Conservation (phyloP, 169 alveolate genomes). For the Plasmodium billcollinsi region DNA sequence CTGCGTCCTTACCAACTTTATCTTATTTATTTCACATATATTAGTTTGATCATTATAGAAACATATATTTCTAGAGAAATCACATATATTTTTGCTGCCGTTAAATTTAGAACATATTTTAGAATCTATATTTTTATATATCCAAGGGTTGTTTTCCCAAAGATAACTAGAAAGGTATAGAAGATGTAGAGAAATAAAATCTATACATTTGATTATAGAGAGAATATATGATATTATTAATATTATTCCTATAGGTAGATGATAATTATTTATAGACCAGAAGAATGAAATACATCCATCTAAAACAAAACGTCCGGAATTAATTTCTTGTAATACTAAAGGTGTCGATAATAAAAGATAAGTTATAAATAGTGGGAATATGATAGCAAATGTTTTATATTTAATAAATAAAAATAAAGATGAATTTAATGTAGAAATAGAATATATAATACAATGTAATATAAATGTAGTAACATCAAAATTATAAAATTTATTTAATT, state of each 20-base stretch:
- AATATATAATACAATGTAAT: slow-evolving; percentile 38
- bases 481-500: slow-evolving; percentile 39
- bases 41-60: slow-evolving; percentile 21
- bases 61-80: slow-evolving; percentile 40
- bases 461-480: slow-evolving; percentile 32
- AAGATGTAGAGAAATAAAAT: slow-evolving; percentile 23
- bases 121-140: slow-evolving; percentile 32
- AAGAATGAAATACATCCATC: slow-evolving; percentile 66
- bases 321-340: slow-evolving; percentile 58
- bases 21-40: slow-evolving; percentile 39
- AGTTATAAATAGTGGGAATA: slow-evolving; percentile 50
- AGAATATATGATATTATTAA: slow-evolving; percentile 39
- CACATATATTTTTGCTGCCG: slow-evolving; percentile 47
- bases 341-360: slow-evolving; percentile 30
- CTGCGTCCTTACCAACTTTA: slow-evolving; percentile 22
- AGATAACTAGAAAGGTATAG: slow-evolving; percentile 28
- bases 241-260: slow-evolving; percentile 37
- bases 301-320: slow-evolving; percentile 49
- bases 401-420: slow-evolving; percentile 35
- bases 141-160: slow-evolving; percentile 34
- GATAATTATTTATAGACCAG: slow-evolving; percentile 23
- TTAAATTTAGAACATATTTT: slow-evolving; percentile 64
- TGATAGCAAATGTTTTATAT: slow-evolving; percentile 44
- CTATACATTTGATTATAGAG: slow-evolving; percentile 52
- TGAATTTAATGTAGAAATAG: slow-evolving; percentile 31